Evolutionary conservation across 192 early-diverging fungal species (phyloP).

Genomic region (Haplosporangium gracile): DNA sequence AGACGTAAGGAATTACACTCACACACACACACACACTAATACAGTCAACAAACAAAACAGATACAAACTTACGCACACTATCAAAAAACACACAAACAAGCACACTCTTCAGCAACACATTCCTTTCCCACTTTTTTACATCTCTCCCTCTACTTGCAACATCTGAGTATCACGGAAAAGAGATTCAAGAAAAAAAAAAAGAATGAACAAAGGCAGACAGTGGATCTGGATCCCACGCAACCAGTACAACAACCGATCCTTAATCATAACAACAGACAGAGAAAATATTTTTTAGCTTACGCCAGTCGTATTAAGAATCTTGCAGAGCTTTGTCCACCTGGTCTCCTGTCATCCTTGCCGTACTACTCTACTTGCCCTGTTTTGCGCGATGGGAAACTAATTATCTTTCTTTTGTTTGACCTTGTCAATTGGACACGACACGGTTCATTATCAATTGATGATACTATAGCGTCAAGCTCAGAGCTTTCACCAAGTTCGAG

Average conservation of each 20-base stretch:
- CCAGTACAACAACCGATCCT: background rate
- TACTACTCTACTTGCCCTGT: background rate
- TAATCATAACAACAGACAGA: background rate
- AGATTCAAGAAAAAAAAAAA: background rate
- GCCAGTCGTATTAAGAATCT: background rate
- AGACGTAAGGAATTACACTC: constrained; percentile 69
- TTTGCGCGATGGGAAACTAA: background rate
- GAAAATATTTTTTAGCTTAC: background rate
- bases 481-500: constrained; percentile 98
- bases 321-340: background rate
- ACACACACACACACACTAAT: background rate
- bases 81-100: background rate
- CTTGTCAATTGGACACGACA: background rate
- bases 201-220: background rate
- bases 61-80: background rate
- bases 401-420: constrained; percentile 6
- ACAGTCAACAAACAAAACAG: background rate
- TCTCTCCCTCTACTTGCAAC: background rate
- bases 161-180: background rate
- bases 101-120: background rate
- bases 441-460: background rate
- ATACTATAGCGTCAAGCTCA: constrained; percentile 84
- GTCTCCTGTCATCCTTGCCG: background rate
- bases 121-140: background rate
- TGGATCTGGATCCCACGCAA: background rate